These are phyloP conservation scores for Arabis hirsuta DNA, from an alignment of 345 rosid species.

Conservation along the genomic window DNA sequence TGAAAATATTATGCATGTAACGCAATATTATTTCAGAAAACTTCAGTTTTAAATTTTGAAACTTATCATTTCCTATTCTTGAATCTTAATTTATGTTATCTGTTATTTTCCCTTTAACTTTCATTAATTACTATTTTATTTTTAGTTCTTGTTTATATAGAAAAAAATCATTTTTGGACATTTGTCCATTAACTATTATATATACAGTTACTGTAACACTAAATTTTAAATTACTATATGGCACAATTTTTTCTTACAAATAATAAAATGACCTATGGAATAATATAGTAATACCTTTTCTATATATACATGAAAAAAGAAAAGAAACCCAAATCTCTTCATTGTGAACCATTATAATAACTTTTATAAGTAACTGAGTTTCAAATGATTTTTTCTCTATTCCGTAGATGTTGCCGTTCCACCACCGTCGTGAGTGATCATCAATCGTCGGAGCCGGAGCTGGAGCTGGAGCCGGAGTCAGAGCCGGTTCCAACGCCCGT, in stretches of 20 bases:
- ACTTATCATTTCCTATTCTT: no score
- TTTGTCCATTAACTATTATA: no score
- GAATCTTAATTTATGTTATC: no score
- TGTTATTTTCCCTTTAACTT: no score
- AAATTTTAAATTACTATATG: background rate
- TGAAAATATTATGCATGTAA: no score
- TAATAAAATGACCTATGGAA: background rate
- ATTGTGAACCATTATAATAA: background rate
- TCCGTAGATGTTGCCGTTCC: background rate
- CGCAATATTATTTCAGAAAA: no score
- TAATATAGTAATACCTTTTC: no score
- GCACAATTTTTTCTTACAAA: background rate
- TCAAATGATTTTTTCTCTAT: conserved; percentile 6
- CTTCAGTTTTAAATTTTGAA: no score
- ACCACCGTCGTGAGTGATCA: conserved; percentile 1
- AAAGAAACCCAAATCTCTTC: background rate
- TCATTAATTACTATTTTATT: no score
- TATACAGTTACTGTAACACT: no score
- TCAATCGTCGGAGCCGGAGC: background rate
- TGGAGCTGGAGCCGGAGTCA: background rate
- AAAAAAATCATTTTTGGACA: no score
- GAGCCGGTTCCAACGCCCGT: background rate
- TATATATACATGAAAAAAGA: background rate
- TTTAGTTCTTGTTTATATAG: no score
- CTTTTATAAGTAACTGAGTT: background rate